Base-by-base conservation (phyloP, 257 asterid species). In the Forsythia viridissima region DNA sequence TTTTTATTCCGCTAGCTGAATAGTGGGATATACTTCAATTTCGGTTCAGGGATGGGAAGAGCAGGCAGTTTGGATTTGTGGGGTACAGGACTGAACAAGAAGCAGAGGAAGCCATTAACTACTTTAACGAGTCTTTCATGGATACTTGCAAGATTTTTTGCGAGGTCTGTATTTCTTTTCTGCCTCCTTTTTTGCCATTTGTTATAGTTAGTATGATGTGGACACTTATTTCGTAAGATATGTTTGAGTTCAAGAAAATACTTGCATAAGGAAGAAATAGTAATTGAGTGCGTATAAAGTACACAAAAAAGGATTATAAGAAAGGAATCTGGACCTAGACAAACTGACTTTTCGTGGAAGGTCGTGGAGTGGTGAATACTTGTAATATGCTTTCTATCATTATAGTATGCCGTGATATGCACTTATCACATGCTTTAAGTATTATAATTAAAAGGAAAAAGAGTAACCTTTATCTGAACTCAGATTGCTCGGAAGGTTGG, bases 401-500 rank as follows among this genome's bases (percentile, higher is more conserved):
- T 16, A 4, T 52, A 74, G 59, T 73, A 40, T 74, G 76, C 65
- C 21, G 7, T 41, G 44, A 38, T 55, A 11, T 68, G 72, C 44
- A 55, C 15, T 38, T 76, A 41, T 71, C 66, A 40, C 21, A 74
- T 80, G 81, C 52, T 21, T 5, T 13, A 1, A 10, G 77, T 55
- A 46, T n/a, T 21, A 1, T 8, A 57, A 39, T 74, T 36, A 48
- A 42, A 34, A 30, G 63, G 59, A 30, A 51, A 74, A 52, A 37
- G 76, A 77, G 81, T 85, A 77, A 82, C 84, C 70, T 83, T 70
- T 76, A 20, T 79, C 66, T 78, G 55, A 85, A 71, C 84, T 89
- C 90, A 94, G 99, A 85, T 93, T 92, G 98, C 99, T 84, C 75
- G 83, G 81, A 91, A 86, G 91, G 89, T 92, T 85, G 98, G 97